Evolutionary conservation across 2,329 filamentous ascomycete species (phyloP).

Genomic region (Alternaria sp.): DNA sequence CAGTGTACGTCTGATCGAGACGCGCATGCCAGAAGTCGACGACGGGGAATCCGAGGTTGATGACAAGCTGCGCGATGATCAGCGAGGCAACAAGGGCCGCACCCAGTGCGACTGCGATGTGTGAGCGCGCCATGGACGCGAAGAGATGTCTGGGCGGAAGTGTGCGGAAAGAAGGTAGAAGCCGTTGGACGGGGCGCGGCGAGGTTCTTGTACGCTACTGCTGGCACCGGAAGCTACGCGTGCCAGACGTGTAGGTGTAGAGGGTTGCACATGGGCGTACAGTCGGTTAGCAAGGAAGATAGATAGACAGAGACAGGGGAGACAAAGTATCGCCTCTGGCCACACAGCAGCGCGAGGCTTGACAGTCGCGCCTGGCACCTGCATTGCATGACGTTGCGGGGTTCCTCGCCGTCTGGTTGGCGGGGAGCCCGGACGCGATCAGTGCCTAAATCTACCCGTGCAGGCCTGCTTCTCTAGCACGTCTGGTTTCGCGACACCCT

Average conservation of each 20-base stretch:
- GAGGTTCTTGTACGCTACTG: constrained; percentile 10
- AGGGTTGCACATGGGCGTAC: neutral
- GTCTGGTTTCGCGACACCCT: constrained; percentile 7
- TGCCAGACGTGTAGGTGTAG: neutral
- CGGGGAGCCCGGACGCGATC: constrained; percentile 6
- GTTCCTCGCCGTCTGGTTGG: constrained; percentile 15
- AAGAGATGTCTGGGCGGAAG: constrained; percentile 26
- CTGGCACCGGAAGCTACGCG: neutral
- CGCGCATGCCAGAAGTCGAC: constrained; percentile 47
- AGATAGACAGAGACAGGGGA: neutral
- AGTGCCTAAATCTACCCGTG: constrained; percentile 19
- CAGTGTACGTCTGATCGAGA: constrained; percentile 30
- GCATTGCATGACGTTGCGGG: constrained; percentile 24
- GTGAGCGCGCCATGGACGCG: constrained; percentile 49
- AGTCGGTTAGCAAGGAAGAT: neutral
- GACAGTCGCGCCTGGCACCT: neutral
- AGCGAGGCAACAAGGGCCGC: constrained; percentile 44
- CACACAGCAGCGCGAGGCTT: neutral
- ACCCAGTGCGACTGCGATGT: constrained; percentile 47
- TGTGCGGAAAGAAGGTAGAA: constrained; percentile 8
- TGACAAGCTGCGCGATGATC: constrained; percentile 44
- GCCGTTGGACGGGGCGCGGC: constrained; percentile 3
- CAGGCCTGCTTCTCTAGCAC: constrained; percentile 2
- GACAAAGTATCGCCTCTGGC: neutral
- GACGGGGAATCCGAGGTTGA: constrained; percentile 43